These are phyloP conservation scores for Ilyonectria robusta DNA, from an alignment of 2,329 filamentous ascomycete genomes.

Conservation along the genomic window DNA sequence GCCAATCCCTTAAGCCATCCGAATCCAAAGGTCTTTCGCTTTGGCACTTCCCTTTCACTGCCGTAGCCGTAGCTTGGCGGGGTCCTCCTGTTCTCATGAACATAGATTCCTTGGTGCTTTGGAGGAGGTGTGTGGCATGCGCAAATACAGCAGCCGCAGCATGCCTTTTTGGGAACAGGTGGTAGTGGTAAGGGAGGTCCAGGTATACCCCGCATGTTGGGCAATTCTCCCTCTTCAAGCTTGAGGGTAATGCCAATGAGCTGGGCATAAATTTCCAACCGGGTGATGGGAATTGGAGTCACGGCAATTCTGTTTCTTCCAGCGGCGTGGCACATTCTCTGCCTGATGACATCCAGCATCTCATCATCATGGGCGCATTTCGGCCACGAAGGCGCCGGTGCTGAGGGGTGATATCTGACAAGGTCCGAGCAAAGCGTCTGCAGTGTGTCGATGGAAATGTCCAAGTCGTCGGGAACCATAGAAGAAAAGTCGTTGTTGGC, in stretches of 20 bases:
- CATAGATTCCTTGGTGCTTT: not conserved
- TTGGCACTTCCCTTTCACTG: not conserved
- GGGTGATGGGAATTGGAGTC: not conserved
- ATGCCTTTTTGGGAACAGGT: constrained; percentile 2
- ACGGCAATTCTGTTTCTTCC: not conserved
- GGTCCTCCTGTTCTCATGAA: not conserved
- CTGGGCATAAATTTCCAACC: constrained; percentile 1
- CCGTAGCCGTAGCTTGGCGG: too few relatives aligned
- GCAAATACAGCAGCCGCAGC: constrained; percentile 22
- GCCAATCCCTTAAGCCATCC: constrained; percentile 19
- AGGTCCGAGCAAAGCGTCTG: constrained; percentile 8
- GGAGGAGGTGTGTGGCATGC: constrained; percentile 3
- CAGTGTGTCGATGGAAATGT: constrained; percentile 5
- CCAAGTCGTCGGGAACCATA: not conserved
- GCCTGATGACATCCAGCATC: constrained; percentile 9
- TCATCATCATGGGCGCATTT: constrained; percentile 6
- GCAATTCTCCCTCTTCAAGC: not conserved
- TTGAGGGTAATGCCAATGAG: not conserved
- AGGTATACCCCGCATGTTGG: not conserved
- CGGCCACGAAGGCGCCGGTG: not conserved
- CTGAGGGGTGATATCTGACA: not conserved
- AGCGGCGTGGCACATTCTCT: constrained; percentile 3
- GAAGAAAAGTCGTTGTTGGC: not conserved
- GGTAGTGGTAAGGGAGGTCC: too few relatives aligned
- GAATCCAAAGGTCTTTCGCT: not conserved